These are phyloP conservation scores for Epithele typhae DNA, from an alignment of 768 basidiomycete species.

Conservation along the genomic window DNA sequence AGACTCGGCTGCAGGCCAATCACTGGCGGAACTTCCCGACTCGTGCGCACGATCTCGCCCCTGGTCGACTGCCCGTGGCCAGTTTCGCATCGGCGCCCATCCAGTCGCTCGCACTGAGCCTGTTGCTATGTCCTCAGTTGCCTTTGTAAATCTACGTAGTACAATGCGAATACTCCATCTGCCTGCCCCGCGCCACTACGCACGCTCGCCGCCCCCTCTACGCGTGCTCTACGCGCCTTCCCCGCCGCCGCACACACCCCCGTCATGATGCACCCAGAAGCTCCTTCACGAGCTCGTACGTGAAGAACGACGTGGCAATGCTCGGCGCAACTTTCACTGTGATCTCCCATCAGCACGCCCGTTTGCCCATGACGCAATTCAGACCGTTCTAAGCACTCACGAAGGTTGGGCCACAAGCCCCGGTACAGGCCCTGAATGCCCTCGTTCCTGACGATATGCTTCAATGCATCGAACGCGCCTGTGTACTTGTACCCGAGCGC, in stretches of 20 bases:
- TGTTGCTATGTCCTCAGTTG: too few relatives aligned
- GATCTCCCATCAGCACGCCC: slow-evolving; percentile 5
- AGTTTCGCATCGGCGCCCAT: too few relatives aligned
- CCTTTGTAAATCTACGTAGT: too few relatives aligned
- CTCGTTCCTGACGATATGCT: slow-evolving; percentile 64
- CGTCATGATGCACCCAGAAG: slow-evolving; percentile 36
- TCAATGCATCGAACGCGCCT: slow-evolving; percentile 77
- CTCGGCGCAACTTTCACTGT: slow-evolving; percentile 89
- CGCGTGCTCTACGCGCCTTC: too few relatives aligned
- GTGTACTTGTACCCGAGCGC: slow-evolving; percentile 61
- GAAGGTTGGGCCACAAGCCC: slow-evolving; percentile 84
- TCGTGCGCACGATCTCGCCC: not conserved
- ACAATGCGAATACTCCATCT: too few relatives aligned
- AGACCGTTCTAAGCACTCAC: slow-evolving; percentile 42
- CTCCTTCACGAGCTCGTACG: slow-evolving; percentile 67
- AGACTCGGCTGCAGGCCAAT: too few relatives aligned
- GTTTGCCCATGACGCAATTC: slow-evolving; percentile 9
- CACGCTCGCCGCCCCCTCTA: too few relatives aligned
- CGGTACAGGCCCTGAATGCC: slow-evolving; percentile 77
- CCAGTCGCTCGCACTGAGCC: too few relatives aligned
- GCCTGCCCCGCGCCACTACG: too few relatives aligned
- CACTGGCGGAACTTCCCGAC: slow-evolving; percentile 6
- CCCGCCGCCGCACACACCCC: too few relatives aligned
- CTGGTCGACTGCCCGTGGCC: too few relatives aligned
- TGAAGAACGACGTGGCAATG: slow-evolving; percentile 84